Conservation (phyloP, 148 eudicot genomes). For the Mesembryanthemum crystallinum region DNA sequence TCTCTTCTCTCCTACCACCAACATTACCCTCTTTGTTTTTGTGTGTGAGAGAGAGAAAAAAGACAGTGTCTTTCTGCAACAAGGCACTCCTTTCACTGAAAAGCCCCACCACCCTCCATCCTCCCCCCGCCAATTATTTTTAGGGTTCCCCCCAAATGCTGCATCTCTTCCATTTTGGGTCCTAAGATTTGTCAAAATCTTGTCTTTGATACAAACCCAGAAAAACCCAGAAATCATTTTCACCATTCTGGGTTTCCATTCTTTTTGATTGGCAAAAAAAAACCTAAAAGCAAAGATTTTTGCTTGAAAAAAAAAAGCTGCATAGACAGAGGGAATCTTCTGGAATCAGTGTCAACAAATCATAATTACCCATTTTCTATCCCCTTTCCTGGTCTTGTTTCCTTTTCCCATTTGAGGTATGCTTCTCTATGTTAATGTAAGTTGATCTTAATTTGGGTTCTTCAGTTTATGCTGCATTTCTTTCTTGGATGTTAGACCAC, state of each 20-base stretch:
- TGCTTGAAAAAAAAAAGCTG: conserved; percentile 7
- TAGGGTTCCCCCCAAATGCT: conserved; percentile 25
- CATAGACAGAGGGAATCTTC: conserved; percentile 29
- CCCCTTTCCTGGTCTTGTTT: conserved; percentile 29
- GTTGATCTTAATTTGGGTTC: background rate
- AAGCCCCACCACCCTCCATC: background rate
- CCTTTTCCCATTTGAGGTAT: conserved; percentile 29
- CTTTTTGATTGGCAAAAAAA: conserved; percentile 13
- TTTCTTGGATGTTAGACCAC: background rate
- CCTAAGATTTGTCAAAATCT: conserved; percentile 1
- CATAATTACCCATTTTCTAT: conserved; percentile 15
- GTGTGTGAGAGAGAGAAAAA: conserved; percentile 5
- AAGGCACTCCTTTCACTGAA: conserved; percentile 10
- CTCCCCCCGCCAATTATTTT: conserved; percentile 19
- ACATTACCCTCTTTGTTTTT: background rate
- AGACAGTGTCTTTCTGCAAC: conserved; percentile 12
- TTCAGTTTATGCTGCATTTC: background rate
- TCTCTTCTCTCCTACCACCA: conserved; percentile 10
- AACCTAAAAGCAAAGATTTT: conserved; percentile 17
- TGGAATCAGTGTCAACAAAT: conserved; percentile 28
- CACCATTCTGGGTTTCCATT: background rate
- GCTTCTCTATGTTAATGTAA: conserved; percentile 21
- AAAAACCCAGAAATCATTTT: conserved; percentile 1
- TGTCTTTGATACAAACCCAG: conserved; percentile 15
- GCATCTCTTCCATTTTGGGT: background rate